These are phyloP conservation scores for Ceriops tagal DNA, from an alignment of 345 rosid genomes.

Conservation along the genomic window DNA sequence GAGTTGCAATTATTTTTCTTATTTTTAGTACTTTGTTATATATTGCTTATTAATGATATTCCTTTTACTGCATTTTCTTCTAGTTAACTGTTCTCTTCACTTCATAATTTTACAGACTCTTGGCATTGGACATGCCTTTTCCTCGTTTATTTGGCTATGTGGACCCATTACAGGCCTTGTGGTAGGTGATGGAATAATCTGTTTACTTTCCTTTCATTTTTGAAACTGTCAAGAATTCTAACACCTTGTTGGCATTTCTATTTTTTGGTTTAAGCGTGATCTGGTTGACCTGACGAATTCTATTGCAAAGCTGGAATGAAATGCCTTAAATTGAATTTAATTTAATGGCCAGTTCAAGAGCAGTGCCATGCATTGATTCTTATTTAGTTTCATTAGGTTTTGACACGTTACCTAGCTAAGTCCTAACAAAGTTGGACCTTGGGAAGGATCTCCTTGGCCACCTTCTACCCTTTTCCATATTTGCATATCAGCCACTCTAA, in stretches of 20 bases:
- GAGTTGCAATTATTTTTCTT: no score
- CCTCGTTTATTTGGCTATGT: slow-evolving; percentile 97
- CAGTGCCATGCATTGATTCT: not conserved
- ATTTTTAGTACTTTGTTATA: not conserved
- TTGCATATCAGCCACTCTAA: not conserved
- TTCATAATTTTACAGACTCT: slow-evolving; percentile 66
- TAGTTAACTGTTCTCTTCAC: slow-evolving; percentile 7
- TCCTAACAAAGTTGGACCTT: no score
- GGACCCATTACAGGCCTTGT: slow-evolving; percentile 98
- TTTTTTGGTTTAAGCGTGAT: no score
- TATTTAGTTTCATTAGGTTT: not conserved
- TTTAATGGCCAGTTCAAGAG: not conserved
- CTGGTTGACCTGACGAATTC: not conserved
- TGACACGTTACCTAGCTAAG: no score
- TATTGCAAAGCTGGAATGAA: not conserved
- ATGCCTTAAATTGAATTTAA: not conserved
- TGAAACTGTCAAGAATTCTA: slow-evolving; percentile 4
- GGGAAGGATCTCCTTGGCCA: no score
- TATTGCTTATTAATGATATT: not conserved
- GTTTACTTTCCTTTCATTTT: slow-evolving; percentile 2
- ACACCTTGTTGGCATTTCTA: not conserved
- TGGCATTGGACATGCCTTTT: slow-evolving; percentile 88
- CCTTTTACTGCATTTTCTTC: not conserved
- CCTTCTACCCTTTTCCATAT: not conserved
- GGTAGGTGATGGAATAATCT: slow-evolving; percentile 51